Base-by-base conservation (phyloP, 2,329 filamentous ascomycete species). In the Xenoacremonium recifei region DNA sequence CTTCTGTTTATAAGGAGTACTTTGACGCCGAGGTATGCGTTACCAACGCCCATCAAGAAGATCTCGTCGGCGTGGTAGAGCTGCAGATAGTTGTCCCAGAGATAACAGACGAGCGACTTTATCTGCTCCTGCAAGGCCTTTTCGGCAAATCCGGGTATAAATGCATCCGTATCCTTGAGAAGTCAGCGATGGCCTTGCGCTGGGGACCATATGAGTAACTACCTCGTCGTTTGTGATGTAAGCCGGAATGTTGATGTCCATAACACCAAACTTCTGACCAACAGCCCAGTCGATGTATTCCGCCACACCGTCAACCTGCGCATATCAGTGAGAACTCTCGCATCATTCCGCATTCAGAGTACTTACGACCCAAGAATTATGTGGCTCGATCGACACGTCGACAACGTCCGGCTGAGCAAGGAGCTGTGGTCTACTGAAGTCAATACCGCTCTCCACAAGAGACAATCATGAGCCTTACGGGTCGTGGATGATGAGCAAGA, bases 1-100 rank as follows among this genome's bases (percentile, higher is more conserved):
- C 87, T 82, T 69, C 89, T 76, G 53, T 85, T 85, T 9, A 85
- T 84, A 5, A 97, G 73, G 5, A 97, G 78, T 42, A 91, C 79
- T 44, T 93, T 85, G 35, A 96, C 79, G 2, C 89, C 90, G 3
- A 87, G 73, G 58, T 93, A 95, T 2, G 93, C 88, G 55, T 89
- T 85, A n/a, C 93, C 93, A 2, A 95, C 82, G 1, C 93, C 92
- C 60, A 99, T 75, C 17, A 99, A 73, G 60, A 95, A 87, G 13
- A 97, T 80, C 39, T 92, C 81, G 5, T 84, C 82, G 0, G 79
- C 74, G 3, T 85, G 69, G 37, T 84, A 83, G 21, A 87, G 75
- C 71, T 96, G 88, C 16, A 99, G 82, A 59, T 96, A 96, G 60
- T 99, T 99, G 55, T 96, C 91, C 93, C 93, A 99, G 12, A 99